Evolutionary conservation across 768 basidiomycete genomes (phyloP), one percentile per base, ranked within the genome.

Genomic region (Boletus pseudo-olivaceus): DNA sequence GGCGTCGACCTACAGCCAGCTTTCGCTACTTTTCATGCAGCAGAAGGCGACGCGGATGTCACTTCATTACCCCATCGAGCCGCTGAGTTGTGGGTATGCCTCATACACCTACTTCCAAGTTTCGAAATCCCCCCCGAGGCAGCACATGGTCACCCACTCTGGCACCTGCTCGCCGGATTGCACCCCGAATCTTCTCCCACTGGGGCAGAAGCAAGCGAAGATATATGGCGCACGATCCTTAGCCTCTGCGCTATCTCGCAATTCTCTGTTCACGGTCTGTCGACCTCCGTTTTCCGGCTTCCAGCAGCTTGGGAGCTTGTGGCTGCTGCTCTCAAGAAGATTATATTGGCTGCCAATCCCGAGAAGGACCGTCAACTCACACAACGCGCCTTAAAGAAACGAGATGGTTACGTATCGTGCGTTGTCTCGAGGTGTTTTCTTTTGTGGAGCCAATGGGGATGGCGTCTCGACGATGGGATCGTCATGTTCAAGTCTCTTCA

Each of bases 401-500:
- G 85, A 17, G 90, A 94, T 65, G 70, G 76, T 8, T 95, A 94
- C 63, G 72, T 93, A 51, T 79, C 80, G 10, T 69, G 86, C 7
- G 73, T 96, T 49, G 77, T 87, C 32, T 77, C 79, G 0, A 81
- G 95, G 14, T 93, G 90, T 67, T 80, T 88, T 51, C 72, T 82
- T n/a, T 69, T 98, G 41, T 83, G 79, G 63, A 76, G 78, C 29
- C 75, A 77, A n/a, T 97, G 93, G 91, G 66, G 75, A 26, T 98
- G 95, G 95, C 63, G 66, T 12, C 75, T 90, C 29, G 72, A 79
- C 14, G 77, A 81, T 17, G 80, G 83, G 2, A 78, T 77, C 11
- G 63, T 63, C 6, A 70, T 92, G 54, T 81, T 96, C 63, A 79
- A 78, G 48, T 76, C 78, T 20, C 76, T 97, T 6, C 80, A 80